A percentile compares a stretch with the other conserved stretches of the same genome.
Conservation (phyloP, 768 basidiomycete genomes). For the Coprinopsis cinerea region DNA sequence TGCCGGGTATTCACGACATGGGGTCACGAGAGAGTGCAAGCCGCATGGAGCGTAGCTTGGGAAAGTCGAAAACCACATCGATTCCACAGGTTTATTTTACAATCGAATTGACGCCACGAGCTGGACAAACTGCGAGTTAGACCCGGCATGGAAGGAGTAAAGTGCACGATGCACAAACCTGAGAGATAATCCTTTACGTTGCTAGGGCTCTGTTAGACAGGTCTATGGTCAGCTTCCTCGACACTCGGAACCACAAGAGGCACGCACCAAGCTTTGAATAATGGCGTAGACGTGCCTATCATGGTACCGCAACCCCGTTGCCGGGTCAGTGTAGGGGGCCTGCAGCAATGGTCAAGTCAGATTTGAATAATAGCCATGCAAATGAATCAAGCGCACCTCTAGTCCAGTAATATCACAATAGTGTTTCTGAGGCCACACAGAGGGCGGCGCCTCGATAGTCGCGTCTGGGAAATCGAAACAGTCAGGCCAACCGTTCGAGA, state of each 20-base stretch:
- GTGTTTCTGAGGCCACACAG: constrained; percentile 65
- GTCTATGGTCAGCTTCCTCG: background rate
- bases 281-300: constrained; percentile 85
- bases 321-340: constrained; percentile 83
- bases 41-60: no score
- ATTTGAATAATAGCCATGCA: background rate
- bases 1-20: no score
- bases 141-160: constrained; percentile 11
- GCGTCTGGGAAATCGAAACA: constrained; percentile 61
- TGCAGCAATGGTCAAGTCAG: constrained; percentile 18
- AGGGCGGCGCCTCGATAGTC: constrained; percentile 84
- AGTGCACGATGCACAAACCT: constrained; percentile 28
- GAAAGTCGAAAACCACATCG: no score
- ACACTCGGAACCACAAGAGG: background rate
- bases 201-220: constrained; percentile 46
- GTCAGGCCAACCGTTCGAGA: background rate
- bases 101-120: constrained; percentile 33
- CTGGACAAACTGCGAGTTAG: constrained; percentile 11
- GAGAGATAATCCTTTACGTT: constrained; percentile 74
- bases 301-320: constrained; percentile 73
- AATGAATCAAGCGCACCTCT: constrained; percentile 40
- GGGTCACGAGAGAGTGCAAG: no score
- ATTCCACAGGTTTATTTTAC: constrained; percentile 31
- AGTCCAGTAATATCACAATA: constrained; percentile 87
- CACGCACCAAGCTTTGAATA: constrained; percentile 62